Percentiles rank a stretch among this genome's conserved stretches.
phyloP scores from a whole-genome alignment of 2,329 filamentous ascomycete genomes.

The Fusarium sambucinum region DNA sequence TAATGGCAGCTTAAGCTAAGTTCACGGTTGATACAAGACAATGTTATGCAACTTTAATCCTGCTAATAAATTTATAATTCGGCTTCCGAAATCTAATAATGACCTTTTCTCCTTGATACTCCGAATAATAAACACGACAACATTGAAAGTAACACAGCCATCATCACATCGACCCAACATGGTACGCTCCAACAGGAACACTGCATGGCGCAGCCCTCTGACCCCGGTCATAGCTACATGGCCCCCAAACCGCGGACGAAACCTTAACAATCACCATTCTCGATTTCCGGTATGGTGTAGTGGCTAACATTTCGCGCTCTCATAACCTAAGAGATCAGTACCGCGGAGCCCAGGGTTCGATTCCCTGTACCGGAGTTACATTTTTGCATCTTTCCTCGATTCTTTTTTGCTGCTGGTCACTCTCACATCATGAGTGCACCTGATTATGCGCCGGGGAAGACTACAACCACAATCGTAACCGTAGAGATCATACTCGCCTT shows the following conservation, averaged over 20 bases:
- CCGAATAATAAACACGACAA: neutral
- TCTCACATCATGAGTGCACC: too few relatives aligned
- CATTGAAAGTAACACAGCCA: too few relatives aligned
- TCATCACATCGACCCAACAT: neutral
- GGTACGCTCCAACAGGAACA: neutral
- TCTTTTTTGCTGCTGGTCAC: neutral
- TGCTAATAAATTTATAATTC: too few relatives aligned
- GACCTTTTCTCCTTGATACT: too few relatives aligned
- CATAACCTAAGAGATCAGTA: constrained; percentile 36
- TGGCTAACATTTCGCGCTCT: constrained; percentile 54
- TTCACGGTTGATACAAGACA: too few relatives aligned
- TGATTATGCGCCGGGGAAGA: too few relatives aligned
- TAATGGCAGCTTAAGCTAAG: too few relatives aligned
- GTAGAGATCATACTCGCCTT: too few relatives aligned
- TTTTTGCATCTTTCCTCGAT: neutral
- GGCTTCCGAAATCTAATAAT: too few relatives aligned
- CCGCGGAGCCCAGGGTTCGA: constrained; percentile 48
- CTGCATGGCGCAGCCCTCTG: too few relatives aligned
- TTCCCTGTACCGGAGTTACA: constrained; percentile 47
- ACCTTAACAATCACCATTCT: neutral
- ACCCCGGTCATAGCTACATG: neutral
- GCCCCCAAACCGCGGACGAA: fast-evolving
- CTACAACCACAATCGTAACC: too few relatives aligned
- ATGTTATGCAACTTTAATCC: too few relatives aligned
- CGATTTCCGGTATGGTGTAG: constrained; percentile 51